Conservation (phyloP, 1,284 basidiomycete genomes). For the Phlebopus sp. region DNA sequence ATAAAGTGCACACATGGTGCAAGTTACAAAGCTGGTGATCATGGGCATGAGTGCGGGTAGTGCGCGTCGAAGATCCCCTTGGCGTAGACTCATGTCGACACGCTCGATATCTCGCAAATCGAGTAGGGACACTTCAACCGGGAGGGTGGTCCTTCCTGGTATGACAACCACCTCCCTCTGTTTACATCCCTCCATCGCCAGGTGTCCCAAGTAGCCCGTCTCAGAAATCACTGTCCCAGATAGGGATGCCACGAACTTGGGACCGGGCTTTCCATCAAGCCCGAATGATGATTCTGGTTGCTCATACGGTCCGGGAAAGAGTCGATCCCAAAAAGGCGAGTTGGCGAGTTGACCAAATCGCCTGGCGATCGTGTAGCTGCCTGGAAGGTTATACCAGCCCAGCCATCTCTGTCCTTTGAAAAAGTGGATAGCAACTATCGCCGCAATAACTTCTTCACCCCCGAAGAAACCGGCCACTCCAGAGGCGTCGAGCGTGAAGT, state of each 20-base stretch:
- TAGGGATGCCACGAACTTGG: conserved; percentile 20
- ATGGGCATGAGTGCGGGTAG: conserved; percentile 26
- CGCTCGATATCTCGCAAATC: conserved; percentile 8
- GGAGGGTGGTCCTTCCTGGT: conserved; percentile 13
- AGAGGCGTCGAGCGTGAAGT: conserved; percentile 23
- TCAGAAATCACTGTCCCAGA: conserved; percentile 23
- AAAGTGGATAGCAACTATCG: conserved; percentile 30
- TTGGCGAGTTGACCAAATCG: conserved; percentile 29
- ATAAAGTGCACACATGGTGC: conserved; percentile 20
- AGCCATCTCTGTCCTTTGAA: conserved; percentile 26
- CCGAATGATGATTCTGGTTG: conserved; percentile 24
- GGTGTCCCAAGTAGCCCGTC: conserved; percentile 23
- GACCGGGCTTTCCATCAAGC: conserved; percentile 29
- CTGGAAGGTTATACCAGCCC: conserved; percentile 36
- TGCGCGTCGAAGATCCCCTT: conserved; percentile 7
- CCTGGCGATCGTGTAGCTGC: conserved; percentile 28
- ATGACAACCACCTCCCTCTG: not conserved
- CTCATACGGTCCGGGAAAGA: conserved; percentile 28
- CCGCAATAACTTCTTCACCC: conserved; percentile 30
- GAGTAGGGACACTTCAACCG: conserved; percentile 18
- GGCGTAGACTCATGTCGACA: not conserved
- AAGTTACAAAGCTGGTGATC: conserved; percentile 17
- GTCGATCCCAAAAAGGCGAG: conserved; percentile 26
- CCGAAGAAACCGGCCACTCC: conserved; percentile 30
- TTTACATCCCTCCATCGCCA: conserved; percentile 18